Evolutionary conservation across 495 filamentous ascomycete genomes (phyloP).

Genomic region (Pyronema domesticum): DNA sequence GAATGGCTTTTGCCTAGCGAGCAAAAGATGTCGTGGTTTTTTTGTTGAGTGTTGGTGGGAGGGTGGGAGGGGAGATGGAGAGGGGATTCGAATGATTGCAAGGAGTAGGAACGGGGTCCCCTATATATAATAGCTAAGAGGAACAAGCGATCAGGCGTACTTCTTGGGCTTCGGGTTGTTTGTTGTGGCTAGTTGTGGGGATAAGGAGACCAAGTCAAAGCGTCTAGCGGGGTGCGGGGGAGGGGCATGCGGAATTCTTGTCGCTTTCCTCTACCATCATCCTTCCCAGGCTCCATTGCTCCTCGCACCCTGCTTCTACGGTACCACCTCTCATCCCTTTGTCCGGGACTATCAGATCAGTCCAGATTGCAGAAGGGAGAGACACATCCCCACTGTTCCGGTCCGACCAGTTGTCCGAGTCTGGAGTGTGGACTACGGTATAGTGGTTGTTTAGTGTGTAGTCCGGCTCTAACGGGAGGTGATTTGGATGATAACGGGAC

Average conservation of each 20-base stretch:
- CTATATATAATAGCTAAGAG: neutral
- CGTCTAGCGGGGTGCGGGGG: neutral
- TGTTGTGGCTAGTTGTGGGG: neutral
- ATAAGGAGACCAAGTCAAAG: neutral
- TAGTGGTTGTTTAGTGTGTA: neutral
- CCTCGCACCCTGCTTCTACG: neutral
- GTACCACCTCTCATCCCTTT: neutral
- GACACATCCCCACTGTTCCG: neutral
- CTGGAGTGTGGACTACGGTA: neutral
- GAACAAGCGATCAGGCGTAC: neutral
- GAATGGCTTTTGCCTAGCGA: no score
- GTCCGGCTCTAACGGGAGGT: neutral
- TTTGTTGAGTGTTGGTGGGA: neutral
- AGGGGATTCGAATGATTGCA: neutral
- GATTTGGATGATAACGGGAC: no score
- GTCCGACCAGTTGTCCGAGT: neutral
- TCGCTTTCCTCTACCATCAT: neutral
- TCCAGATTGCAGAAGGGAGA: neutral
- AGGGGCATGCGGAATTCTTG: neutral
- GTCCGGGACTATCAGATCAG: neutral
- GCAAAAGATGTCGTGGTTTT: neutral
- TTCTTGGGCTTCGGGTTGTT: neutral
- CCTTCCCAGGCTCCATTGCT: neutral
- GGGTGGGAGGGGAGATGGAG: neutral
- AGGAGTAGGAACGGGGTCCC: neutral